Evolutionary conservation across 176 grass and related monocot genomes (phyloP).

Genomic region (Bromus sterilis): DNA sequence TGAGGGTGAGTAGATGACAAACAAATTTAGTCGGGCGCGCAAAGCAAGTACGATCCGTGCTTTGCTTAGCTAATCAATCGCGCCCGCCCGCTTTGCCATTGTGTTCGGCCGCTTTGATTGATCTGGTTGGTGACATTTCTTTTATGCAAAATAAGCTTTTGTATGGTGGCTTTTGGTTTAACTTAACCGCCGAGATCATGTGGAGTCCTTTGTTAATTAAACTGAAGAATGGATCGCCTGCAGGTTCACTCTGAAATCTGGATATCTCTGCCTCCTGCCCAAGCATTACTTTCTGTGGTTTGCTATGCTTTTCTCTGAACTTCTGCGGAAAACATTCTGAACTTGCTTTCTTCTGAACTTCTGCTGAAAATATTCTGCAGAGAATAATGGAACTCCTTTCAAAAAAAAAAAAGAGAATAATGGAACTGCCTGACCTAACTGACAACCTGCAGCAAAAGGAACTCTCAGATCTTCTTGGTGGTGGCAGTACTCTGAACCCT

Average conservation of each 20-base stretch:
- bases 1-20: not conserved
- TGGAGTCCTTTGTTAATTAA: not conserved
- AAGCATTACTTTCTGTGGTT: not conserved
- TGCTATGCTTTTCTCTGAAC: not conserved
- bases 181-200: not conserved
- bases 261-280: not conserved
- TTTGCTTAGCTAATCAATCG: conserved; percentile 15
- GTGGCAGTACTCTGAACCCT: not conserved
- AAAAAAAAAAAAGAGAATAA: too few relatives aligned
- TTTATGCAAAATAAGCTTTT: not conserved
- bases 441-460: not conserved
- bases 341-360: not conserved
- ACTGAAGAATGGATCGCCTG: not conserved
- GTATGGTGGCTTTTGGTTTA: conserved; percentile 14
- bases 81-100: too few relatives aligned
- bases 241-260: not conserved
- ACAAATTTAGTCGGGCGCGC: not conserved
- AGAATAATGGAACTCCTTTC: not conserved
- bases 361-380: not conserved
- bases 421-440: not conserved
- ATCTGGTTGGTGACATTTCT: not conserved
- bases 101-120: not conserved
- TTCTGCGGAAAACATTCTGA: not conserved
- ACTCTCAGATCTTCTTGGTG: not conserved
- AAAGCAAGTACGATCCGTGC: not conserved